Percentiles rank a stretch among this genome's conserved stretches.
Evolutionary conservation across 108 stramenopile genomes (phyloP).

Genomic region (Skeletonema costatum): DNA sequence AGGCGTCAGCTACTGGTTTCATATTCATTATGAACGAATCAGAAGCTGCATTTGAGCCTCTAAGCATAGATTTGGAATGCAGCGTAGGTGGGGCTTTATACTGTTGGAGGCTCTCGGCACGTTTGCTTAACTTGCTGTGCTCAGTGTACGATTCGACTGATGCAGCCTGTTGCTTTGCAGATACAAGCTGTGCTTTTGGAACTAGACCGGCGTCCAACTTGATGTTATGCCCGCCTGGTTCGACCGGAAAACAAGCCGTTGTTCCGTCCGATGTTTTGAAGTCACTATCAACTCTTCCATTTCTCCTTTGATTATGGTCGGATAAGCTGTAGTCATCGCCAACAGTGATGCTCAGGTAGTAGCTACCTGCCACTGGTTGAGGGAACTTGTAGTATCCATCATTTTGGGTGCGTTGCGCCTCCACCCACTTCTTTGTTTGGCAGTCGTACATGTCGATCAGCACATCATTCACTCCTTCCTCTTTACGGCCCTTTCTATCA

Average conservation of each 20-base stretch:
- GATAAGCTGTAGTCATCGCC: not conserved
- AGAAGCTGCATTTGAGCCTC: constrained; percentile 9
- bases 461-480: constrained; percentile 6
- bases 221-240: not conserved
- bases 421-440: constrained; percentile 8
- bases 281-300: not conserved
- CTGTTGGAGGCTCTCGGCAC: not conserved
- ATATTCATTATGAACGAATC: constrained; percentile 11
- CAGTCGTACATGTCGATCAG: constrained; percentile 33
- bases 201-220: not conserved
- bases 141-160: not conserved
- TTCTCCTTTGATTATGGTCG: not conserved
- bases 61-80: constrained; percentile 12
- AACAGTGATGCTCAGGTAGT: not conserved
- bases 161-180: not conserved
- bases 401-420: constrained; percentile 8
- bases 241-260: not conserved
- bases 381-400: constrained; percentile 21
- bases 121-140: not conserved
- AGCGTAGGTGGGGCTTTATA: not conserved
- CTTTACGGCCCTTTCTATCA: not conserved
- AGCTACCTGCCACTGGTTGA: not conserved
- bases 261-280: not conserved
- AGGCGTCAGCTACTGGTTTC: constrained; percentile 15
- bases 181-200: not conserved